Evolutionary conservation across 1,139 yeast genomes (phyloP), one percentile per base, ranked within the genome.

Genomic region (Suhomyces anneliseae): DNA sequence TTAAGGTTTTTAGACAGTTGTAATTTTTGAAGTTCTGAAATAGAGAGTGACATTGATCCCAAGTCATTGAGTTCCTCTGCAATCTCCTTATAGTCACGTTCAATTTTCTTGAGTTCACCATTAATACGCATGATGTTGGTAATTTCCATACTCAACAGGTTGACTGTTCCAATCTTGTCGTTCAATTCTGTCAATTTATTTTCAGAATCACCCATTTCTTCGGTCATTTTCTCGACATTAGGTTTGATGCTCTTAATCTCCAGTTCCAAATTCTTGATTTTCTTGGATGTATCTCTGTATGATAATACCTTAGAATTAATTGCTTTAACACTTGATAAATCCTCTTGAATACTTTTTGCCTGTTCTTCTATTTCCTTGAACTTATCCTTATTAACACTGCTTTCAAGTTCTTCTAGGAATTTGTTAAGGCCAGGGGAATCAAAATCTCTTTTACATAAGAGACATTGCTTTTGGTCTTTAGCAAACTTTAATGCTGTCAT

Each of bases 361-460:
- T 63, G 67, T 27, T 61, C 60, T 34, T 72, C 57, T 38, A 74
- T 73, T 36, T 69, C 67, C 35, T 76, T 72, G 15, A 65, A 62
- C 36, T 64, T 66, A 51, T 66, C 64, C 9, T 70, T 71, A 9
- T 70, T 61, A 4, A 79, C 68, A 37, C 75, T 74, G 0, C 54
- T 67, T 64, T 53, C 64, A 48, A 58, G 74, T 45, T 59, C 79
- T 50, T 49, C 57, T 40, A 64, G 61, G 44, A 76, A 76, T 4
- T 52, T 53, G 1, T 59, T 47, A 27, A 72, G 58, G 8, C 72
- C 74, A 0, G 69, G 62, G 2, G 69, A 69, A 35, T 77, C 79
- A 64, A 87, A 87, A 24, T 73, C 67, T 44, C 95, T 68, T 36
- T 80, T 78, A 60, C 96, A 88, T 43, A 88, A 66, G 38, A 83